Evolutionary conservation across 1,284 basidiomycete genomes (phyloP).

Genomic region (Puccinia polysora): DNA sequence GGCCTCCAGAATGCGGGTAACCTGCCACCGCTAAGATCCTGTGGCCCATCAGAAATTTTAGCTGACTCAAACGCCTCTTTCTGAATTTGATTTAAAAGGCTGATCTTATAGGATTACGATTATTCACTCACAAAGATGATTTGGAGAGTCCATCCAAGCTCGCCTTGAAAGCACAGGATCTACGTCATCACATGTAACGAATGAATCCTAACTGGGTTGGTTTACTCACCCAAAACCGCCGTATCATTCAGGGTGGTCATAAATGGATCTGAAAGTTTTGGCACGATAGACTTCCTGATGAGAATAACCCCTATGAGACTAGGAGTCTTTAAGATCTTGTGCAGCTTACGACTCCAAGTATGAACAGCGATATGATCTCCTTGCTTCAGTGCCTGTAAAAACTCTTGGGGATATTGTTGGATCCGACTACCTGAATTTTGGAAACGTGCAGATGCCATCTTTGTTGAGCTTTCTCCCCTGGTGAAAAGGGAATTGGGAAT

Average conservation of each 20-base stretch:
- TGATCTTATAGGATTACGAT: not conserved
- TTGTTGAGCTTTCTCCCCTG: not conserved
- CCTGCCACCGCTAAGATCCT: slow-evolving; percentile 38
- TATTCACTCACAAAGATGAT: slow-evolving; percentile 62
- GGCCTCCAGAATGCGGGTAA: slow-evolving; percentile 42
- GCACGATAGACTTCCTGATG: not conserved
- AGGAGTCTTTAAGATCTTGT: not conserved
- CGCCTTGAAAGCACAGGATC: slow-evolving; percentile 68
- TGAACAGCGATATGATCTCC: slow-evolving; percentile 48
- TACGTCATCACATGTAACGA: too few species aligned
- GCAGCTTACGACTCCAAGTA: slow-evolving; percentile 60
- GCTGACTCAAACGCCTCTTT: too few species aligned
- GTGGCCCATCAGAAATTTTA: not conserved
- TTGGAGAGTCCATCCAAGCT: slow-evolving; percentile 77
- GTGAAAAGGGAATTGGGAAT: slow-evolving; percentile 55
- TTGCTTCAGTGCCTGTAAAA: slow-evolving; percentile 53
- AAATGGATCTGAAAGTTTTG: slow-evolving; percentile 29
- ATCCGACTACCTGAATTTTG: slow-evolving; percentile 54
- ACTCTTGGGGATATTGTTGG: slow-evolving; percentile 59
- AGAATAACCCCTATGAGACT: not conserved
- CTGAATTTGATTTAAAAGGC: not conserved
- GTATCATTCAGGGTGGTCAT: slow-evolving; percentile 42
- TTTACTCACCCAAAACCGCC: slow-evolving; percentile 28
- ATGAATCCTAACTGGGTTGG: too few species aligned
- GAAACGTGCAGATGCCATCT: not conserved